Evolutionary conservation across 345 rosid species (phyloP).

Genomic region (Populus ilicifolia): DNA sequence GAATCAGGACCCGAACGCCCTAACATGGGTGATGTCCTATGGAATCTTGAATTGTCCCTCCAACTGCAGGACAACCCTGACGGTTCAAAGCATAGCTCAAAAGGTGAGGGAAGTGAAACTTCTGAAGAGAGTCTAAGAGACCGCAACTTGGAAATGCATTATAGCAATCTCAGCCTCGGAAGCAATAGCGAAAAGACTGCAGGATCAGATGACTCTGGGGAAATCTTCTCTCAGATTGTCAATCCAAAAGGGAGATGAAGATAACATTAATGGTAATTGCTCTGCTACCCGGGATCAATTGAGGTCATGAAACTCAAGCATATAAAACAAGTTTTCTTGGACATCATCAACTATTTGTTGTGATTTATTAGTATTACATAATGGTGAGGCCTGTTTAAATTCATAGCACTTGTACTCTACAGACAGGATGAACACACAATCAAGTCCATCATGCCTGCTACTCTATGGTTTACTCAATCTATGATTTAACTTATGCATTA

Average conservation of each 20-base stretch:
- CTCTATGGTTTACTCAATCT: background rate
- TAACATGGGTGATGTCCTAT: conserved; percentile 73
- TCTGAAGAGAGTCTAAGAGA: conserved; percentile 15
- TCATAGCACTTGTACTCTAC: background rate
- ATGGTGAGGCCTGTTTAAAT: background rate
- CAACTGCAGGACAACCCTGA: conserved; percentile 52
- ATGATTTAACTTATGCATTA: background rate
- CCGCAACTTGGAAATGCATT: conserved; percentile 4
- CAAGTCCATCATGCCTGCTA: background rate
- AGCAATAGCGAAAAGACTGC: conserved; percentile 31
- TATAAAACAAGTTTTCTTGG: background rate
- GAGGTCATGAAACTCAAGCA: conserved; percentile 16
- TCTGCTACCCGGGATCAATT: background rate
- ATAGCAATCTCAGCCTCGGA: conserved; percentile 22
- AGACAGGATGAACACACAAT: background rate
- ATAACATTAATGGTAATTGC: background rate
- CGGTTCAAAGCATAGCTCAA: conserved; percentile 18
- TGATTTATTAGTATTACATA: background rate
- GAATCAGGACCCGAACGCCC: conserved; percentile 69
- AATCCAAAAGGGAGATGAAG: conserved; percentile 59
- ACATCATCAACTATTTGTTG: background rate
- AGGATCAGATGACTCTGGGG: conserved; percentile 29
- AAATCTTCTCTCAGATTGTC: conserved; percentile 55
- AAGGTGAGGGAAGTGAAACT: conserved; percentile 3
- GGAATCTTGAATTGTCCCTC: conserved; percentile 72